Evolutionary conservation across 176 grass and related monocot genomes (phyloP).

Genomic region (Elymus sibiricus): DNA sequence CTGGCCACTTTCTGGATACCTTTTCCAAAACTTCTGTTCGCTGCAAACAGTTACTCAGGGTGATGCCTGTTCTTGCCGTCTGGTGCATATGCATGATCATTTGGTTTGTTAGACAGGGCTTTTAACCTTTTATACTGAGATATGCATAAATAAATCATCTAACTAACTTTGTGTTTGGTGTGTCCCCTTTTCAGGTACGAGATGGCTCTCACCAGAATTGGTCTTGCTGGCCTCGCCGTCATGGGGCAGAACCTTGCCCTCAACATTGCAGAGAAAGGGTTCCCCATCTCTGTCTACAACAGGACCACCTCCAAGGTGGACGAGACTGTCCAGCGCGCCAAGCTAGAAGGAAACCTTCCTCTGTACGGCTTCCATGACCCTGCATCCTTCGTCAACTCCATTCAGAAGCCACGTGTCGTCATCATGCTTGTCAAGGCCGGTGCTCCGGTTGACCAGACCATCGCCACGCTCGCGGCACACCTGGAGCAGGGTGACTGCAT

Average conservation of each 20-base stretch:
- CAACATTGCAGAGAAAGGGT: conserved; percentile 82
- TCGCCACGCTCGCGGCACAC: conserved; percentile 59
- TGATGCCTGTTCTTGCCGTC: not conserved
- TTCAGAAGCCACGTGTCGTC: conserved; percentile 77
- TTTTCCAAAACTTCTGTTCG: not conserved
- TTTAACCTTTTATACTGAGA: not conserved
- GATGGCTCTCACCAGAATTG: not conserved
- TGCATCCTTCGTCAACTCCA: conserved; percentile 64
- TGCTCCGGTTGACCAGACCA: conserved; percentile 82
- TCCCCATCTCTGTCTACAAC: conserved; percentile 87
- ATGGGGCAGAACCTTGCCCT: conserved; percentile 64
- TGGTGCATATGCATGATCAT: not conserved
- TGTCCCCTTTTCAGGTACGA: not conserved
- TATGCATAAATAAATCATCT: not conserved
- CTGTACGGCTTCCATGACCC: conserved; percentile 70
- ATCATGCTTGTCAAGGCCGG: conserved; percentile 87
- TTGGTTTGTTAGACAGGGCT: not conserved
- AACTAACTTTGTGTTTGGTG: not conserved
- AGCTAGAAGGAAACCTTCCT: conserved; percentile 64
- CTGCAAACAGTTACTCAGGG: not conserved
- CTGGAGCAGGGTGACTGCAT: conserved; percentile 79
- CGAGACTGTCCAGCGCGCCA: conserved; percentile 61
- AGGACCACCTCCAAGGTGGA: conserved; percentile 84
- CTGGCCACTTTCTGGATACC: not conserved
- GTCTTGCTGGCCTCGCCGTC: too few species aligned